Percentiles rank a stretch among this genome's conserved stretches.
These are phyloP conservation scores for Fraxinus baroniana DNA, from an alignment of 305 asterid genomes.

Conservation along the genomic window DNA sequence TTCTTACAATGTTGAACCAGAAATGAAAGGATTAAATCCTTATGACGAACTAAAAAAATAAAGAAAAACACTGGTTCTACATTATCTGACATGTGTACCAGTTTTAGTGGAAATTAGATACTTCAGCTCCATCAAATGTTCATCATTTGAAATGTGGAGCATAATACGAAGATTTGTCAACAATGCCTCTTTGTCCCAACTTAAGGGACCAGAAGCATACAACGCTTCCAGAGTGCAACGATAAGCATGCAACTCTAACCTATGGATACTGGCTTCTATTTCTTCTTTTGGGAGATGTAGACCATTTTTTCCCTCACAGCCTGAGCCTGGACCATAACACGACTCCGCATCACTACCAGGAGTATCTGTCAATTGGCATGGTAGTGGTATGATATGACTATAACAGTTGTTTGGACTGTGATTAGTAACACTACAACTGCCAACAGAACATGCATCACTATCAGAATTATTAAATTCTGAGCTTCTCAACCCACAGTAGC, in stretches of 20 bases:
- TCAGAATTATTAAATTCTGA: slow-evolving; percentile 36
- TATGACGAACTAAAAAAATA: slow-evolving; percentile 15
- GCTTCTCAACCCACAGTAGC: slow-evolving; percentile 32
- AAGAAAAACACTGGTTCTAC: slow-evolving; percentile 22
- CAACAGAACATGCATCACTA: slow-evolving; percentile 50
- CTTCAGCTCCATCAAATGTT: slow-evolving; percentile 54
- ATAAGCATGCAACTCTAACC: slow-evolving; percentile 57
- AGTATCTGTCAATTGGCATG: slow-evolving; percentile 41
- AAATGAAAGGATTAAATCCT: slow-evolving; percentile 26
- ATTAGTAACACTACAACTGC: slow-evolving; percentile 49
- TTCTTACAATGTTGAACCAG: slow-evolving; percentile 36
- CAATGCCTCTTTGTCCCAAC: slow-evolving; percentile 55
- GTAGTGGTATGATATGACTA: slow-evolving; percentile 22
- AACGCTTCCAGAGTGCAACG: slow-evolving; percentile 46
- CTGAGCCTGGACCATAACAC: slow-evolving; percentile 36
- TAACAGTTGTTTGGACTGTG: slow-evolving; percentile 20
- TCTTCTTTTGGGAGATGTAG: slow-evolving; percentile 51
- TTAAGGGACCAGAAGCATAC: slow-evolving; percentile 56
- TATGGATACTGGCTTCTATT: slow-evolving; percentile 39
- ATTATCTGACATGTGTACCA: slow-evolving; percentile 42
- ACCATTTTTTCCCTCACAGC: slow-evolving; percentile 41
- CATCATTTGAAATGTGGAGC: slow-evolving; percentile 62
- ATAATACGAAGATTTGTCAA: slow-evolving; percentile 52
- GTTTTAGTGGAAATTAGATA: slow-evolving; percentile 40
- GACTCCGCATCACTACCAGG: slow-evolving; percentile 72